A percentile compares a stretch with the other conserved stretches of the same genome.
Conservation (phyloP, 305 asterid genomes). For the Rubia tinctorum region DNA sequence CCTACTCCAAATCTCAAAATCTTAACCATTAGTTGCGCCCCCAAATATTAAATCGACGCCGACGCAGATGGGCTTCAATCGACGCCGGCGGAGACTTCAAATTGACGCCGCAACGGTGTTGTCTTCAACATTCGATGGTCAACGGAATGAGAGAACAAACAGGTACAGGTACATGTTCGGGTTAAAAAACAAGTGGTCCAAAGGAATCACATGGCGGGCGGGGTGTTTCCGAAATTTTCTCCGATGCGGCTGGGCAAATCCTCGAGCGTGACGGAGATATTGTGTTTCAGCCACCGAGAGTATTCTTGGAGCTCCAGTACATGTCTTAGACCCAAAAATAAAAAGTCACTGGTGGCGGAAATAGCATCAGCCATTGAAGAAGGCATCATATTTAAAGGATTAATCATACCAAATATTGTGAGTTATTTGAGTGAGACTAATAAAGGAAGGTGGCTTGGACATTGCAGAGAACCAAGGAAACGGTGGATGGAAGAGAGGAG, state of each 20-base stretch:
- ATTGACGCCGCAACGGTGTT: too few relatives aligned
- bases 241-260: conserved; percentile 61
- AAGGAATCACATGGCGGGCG: conserved; percentile 28
- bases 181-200: conserved; percentile 16
- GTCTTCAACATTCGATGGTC: too few relatives aligned
- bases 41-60: too few relatives aligned
- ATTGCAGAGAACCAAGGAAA: too few relatives aligned
- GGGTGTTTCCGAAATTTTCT: conserved; percentile 24
- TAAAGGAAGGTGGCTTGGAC: neutral
- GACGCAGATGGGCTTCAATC: too few relatives aligned
- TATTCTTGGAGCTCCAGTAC: conserved; percentile 19
- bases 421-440: neutral
- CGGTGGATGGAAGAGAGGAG: too few relatives aligned
- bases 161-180: conserved; percentile 38
- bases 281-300: conserved; percentile 36
- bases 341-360: conserved; percentile 44
- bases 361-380: conserved; percentile 23
- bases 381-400: neutral
- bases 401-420: too few relatives aligned
- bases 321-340: conserved; percentile 25
- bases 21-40: too few relatives aligned
- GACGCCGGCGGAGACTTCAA: too few relatives aligned
- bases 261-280: conserved; percentile 44
- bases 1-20: too few relatives aligned
- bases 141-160: conserved; percentile 53